Base-by-base conservation (phyloP, 805 yeast genomes). In the Metschnikowia colocasiae region DNA sequence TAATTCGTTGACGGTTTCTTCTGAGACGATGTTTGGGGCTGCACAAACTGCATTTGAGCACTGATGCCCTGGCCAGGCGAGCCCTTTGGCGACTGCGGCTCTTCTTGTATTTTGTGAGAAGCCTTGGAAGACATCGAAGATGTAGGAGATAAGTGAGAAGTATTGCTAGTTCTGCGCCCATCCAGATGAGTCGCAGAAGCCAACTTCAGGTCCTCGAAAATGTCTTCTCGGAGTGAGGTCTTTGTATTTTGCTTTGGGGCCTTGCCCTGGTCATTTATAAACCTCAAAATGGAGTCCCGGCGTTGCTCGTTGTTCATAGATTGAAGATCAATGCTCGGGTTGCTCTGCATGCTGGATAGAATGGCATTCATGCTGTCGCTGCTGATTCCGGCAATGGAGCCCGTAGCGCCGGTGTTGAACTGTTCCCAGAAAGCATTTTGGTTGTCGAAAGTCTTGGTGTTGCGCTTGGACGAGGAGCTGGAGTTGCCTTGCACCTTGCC, bases 41-140 rank as follows among this genome's bases (percentile, higher is more conserved):
- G 27, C 15, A 30, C 42, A 29, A 39, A 39, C 42, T 15, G 19
- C 12, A 39, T 13, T 23, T 19, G 36, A n/a, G 20, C n/a, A 6
- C 30, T n/a, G 9, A 39, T 29, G 2, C 9, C 16, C 25, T 34
- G 47, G 6, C 22, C 34, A 0, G 74, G 75, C 1, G 73, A 67
- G 1, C 74, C 64, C 34, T 63, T 69, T 0, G 76, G 76, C 4
- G 73, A 67, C 40, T 68, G 73, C 1, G 73, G 68, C 45, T 68
- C 68, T 16, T 70, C 75, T 12, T 57, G 50, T 16, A 56, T 55
- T 43, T 62, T 63, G 4, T 48, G 54, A 2, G 71, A 65, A 13
- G 64, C 53, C 36, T 59, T 61, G 6, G 71, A 64, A 1, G 73
- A 66, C 49, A 65, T 49, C 0, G 74, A 68, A 4, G 73, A 66